Conservation (phyloP, 2,329 filamentous ascomycete species). For the Xylariaceae sp. region DNA sequence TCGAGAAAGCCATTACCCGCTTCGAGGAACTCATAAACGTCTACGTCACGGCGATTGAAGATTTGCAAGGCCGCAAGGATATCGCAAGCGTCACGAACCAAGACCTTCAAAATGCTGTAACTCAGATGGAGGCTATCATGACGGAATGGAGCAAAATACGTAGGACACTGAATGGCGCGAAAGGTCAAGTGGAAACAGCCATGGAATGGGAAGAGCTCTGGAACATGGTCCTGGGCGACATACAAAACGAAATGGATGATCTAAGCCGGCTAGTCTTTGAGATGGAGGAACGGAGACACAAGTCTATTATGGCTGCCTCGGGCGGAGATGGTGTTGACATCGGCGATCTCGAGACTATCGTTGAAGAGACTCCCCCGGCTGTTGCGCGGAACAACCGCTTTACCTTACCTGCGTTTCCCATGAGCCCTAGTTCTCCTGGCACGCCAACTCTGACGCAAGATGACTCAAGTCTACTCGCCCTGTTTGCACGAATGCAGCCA, state of each 20-base stretch:
- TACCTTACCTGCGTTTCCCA: constrained; percentile 63
- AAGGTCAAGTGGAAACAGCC: constrained; percentile 88
- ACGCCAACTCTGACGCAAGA: constrained; percentile 64
- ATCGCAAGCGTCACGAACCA: constrained; percentile 67
- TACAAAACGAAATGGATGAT: constrained; percentile 80
- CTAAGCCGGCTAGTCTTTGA: constrained; percentile 84
- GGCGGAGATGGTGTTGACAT: constrained; percentile 72
- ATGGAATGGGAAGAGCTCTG: constrained; percentile 99
- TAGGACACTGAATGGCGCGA: constrained; percentile 71
- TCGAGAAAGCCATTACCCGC: constrained; percentile 70
- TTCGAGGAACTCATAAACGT: constrained; percentile 90
- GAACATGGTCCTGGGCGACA: constrained; percentile 90
- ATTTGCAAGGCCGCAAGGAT: constrained; percentile 76
- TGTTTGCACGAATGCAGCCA: constrained; percentile 95
- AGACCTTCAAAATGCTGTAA: constrained; percentile 72
- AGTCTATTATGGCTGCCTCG: constrained; percentile 63
- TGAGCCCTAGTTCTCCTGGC: constrained; percentile 60
- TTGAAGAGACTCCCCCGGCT: constrained; percentile 74
- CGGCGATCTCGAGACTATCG: constrained; percentile 86
- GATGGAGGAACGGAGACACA: constrained; percentile 94
- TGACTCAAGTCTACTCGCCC: constrained; percentile 80
- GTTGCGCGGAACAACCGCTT: constrained; percentile 62
- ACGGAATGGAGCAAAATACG: constrained; percentile 83
- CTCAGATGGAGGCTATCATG: constrained; percentile 86
- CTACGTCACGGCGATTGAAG: constrained; percentile 91